Evolutionary conservation across 176 grass and related monocot genomes (phyloP), one percentile per base, ranked within the genome.

Genomic region (Chrysopogon serrulatus): DNA sequence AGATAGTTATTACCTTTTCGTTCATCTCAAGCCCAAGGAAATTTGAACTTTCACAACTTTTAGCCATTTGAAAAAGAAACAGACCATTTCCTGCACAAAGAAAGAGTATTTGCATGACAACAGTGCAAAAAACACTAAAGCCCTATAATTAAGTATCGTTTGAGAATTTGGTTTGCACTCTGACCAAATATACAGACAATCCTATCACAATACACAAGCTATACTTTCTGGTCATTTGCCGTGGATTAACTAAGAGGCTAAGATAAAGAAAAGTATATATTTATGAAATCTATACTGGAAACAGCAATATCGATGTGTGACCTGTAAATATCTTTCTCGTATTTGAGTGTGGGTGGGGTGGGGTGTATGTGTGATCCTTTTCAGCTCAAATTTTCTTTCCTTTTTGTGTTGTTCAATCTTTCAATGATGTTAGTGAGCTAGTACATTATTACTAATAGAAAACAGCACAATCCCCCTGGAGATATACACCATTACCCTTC

Each of bases 21-120:
- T 98, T 98, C 79, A 95, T 98, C 85, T 95, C 96, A 90, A 98
- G 87, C 56, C 96, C 96, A 75, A 98, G 96, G 76, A 98, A 98
- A 85, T 95, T 98, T 10, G 68, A 92, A 44, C 86, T 51, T 71
- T 90, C 78, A 42, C 71, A 83, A 54, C 83, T 84, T 89, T 27
- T 90, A 54, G 93, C 91, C 91, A 92, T 94, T 89, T 94, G 68
- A 61, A 94, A 90, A 79, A 95, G 87, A 91, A 98, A 98, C 32
- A 98, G 75, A 32, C 96, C 96, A 95, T 98, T 98, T 86, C 93
- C 96, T 98, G 65, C 44, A 86, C 34, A 48, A 88, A 80, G 42
- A 86, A 88, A 84, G 33, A 73, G 40, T 13, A 51, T 69, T 72
- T 77, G 48, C 62, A 49, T 76, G 54, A 77, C 14, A 80, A 71